Evolutionary conservation across 148 eudicot genomes (phyloP), one percentile per base, ranked within the genome.

Genomic region (Cornus kousa): DNA sequence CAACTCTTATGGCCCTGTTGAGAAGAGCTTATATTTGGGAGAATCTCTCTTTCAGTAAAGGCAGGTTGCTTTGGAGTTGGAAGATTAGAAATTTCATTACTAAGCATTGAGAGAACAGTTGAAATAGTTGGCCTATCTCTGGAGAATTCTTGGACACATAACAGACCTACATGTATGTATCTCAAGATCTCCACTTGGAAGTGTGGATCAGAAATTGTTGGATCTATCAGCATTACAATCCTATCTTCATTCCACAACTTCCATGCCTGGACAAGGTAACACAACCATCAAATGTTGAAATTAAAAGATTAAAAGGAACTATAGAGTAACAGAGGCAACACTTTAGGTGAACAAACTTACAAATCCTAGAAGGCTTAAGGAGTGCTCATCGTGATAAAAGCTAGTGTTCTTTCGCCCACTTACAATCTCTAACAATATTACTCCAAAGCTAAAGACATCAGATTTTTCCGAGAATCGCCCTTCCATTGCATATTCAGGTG

Each of bases 111-210:
- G 4, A 53, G 59, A 53, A 53, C 59, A 11, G 2, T 53, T 13
- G 59, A 53, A 12, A 53, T 16, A 53, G 14, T 53, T 12, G 59
- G 59, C 59, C 59, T 53, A 53, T 53, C 59, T 12, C 1, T 16
- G 14, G 59, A 0, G 17, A 53, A 53, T 2, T 53, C 59, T 53
- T 53, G 59, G 4, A 53, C 59, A 53, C 59, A 53, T 17, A 53
- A 16, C 4, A 53, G 59, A 11, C 59, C 59, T 53, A 53, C 59
- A 53, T 53, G 59, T 53, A 53, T 53, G 59, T 16, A 53, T 53
- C 59, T 53, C 59, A 53, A 53, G 16, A 53, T 53, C 5, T 84
- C 76, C 28, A 31, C 48, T 67, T 77, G 17, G 19, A 53, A 53
- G 59, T 19, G 13, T 53, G 59, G 59, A 12, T 53, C 7, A 7